phyloP scores from a whole-genome alignment of 164 flowering plant genomes.

The Nelumbo lutea region DNA sequence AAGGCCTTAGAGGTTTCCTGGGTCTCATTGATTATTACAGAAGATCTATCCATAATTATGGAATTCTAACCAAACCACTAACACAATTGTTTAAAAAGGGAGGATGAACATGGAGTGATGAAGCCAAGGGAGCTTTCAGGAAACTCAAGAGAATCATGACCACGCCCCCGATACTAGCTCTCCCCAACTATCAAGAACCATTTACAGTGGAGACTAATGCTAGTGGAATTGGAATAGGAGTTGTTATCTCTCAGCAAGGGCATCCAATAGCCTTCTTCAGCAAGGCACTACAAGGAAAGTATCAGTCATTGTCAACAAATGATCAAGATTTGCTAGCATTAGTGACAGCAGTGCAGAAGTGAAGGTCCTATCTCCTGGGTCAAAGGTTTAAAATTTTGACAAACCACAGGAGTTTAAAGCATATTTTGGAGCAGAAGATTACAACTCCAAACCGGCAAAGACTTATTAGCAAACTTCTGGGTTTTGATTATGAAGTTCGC shows the following conservation, averaged over 20 bases:
- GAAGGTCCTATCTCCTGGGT: background rate
- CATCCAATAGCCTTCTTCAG: background rate
- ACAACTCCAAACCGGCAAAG: background rate
- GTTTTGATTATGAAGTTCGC: background rate
- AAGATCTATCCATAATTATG: too few species aligned
- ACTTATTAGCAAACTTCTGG: background rate
- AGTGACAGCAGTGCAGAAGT: background rate
- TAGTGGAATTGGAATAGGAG: background rate
- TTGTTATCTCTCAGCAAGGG: background rate
- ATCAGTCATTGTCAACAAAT: background rate
- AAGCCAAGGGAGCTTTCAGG: background rate
- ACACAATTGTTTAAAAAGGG: background rate
- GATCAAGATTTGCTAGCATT: background rate
- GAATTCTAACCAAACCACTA: background rate
- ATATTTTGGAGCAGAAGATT: background rate
- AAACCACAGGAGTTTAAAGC: background rate
- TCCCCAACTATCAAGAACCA: background rate
- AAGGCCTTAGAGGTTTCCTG: background rate
- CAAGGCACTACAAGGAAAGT: background rate
- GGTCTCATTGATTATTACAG: too few species aligned
- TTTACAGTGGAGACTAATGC: background rate
- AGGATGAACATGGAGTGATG: background rate
- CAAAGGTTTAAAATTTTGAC: background rate
- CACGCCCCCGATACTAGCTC: background rate
- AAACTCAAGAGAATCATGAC: background rate